phyloP scores from a whole-genome alignment of 2,329 filamentous ascomycete species.

The Cordyceps fumosorosea region DNA sequence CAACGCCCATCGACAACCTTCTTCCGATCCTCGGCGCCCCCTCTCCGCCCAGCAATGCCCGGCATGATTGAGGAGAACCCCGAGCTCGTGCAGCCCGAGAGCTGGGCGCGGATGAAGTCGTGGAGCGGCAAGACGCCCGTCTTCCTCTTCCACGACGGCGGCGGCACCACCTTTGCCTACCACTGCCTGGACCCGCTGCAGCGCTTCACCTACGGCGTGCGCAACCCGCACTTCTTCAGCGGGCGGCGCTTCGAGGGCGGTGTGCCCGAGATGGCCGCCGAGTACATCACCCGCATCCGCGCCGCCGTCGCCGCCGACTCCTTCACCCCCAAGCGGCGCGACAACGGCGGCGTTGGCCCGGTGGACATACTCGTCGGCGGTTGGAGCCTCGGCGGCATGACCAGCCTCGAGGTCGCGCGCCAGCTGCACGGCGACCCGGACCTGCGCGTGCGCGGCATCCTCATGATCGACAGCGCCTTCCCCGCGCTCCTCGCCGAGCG shows the following conservation, averaged over 20 bases:
- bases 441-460: conserved; percentile 40
- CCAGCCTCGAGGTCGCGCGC: conserved; percentile 44
- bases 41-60: background rate
- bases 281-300: conserved; percentile 43
- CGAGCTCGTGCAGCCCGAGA: conserved; percentile 28
- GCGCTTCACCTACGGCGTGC: conserved; percentile 46
- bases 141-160: conserved; percentile 54
- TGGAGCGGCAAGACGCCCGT: conserved; percentile 34
- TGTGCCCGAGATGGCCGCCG: conserved; percentile 46
- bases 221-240: conserved; percentile 46
- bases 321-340: conserved; percentile 22
- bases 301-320: conserved; percentile 24
- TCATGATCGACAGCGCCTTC: conserved; percentile 47
- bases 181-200: conserved; percentile 43
- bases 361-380: conserved; percentile 44
- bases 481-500: conserved; percentile 21
- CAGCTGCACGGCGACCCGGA: conserved; percentile 31
- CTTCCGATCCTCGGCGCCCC: background rate
- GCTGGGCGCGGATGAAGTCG: conserved; percentile 21
- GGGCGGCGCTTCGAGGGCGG: conserved; percentile 44
- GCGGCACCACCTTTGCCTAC: conserved; percentile 53
- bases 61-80: conserved; percentile 23
- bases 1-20: background rate
- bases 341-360: conserved; percentile 18
- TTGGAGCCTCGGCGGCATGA: conserved; percentile 48